Conservation (phyloP, 2,329 filamentous ascomycete species). For the Fusarium floridanum region DNA sequence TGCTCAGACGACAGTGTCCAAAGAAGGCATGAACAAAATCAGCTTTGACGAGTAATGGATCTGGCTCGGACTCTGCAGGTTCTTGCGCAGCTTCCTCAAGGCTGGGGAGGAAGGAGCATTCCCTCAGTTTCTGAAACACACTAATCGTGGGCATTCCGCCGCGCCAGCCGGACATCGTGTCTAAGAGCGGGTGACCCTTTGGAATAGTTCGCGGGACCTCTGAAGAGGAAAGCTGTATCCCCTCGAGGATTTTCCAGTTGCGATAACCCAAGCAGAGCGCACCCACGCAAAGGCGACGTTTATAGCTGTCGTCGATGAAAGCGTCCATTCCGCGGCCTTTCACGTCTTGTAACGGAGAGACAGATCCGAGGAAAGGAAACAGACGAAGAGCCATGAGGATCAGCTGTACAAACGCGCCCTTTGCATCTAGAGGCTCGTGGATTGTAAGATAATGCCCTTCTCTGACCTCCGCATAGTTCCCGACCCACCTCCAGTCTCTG, state of each 20-base stretch:
- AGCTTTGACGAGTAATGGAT: background rate
- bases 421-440: too few species aligned
- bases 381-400: background rate
- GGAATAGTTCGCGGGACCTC: background rate
- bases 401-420: conserved; percentile 1
- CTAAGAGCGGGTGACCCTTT: background rate
- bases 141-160: background rate
- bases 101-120: background rate
- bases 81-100: background rate
- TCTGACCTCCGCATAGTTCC: background rate
- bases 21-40: background rate
- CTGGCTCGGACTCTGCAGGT: background rate
- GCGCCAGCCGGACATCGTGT: background rate
- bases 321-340: background rate
- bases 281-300: background rate
- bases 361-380: background rate
- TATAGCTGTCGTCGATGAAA: background rate
- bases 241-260: background rate
- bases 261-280: background rate
- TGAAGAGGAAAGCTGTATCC: background rate
- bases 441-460: background rate
- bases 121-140: background rate
- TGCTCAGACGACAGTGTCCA: background rate
- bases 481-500: conserved; percentile 1
- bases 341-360: background rate